Conservation (phyloP, 179 eudicot genomes). For the Carnegiea gigantea region DNA sequence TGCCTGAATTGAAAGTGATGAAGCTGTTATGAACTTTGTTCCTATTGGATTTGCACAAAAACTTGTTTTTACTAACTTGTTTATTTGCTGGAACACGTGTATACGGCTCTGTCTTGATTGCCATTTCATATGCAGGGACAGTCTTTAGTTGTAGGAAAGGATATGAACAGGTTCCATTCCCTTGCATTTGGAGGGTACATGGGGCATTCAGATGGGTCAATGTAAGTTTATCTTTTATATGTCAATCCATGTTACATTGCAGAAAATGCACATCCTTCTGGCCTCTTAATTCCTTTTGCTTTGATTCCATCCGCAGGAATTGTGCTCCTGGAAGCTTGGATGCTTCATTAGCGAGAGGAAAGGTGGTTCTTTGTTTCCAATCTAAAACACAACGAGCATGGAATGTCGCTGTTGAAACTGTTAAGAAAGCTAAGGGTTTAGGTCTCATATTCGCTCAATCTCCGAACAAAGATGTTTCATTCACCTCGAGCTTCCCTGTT, state of each 20-base stretch:
- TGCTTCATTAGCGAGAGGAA: conserved; percentile 34
- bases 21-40: no score
- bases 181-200: conserved; percentile 40
- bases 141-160: conserved; percentile 29
- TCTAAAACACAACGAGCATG: conserved; percentile 23
- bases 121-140: conserved; percentile 30
- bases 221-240: conserved; percentile 12
- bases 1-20: no score
- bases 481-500: conserved; percentile 26
- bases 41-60: no score
- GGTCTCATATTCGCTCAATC: conserved; percentile 40
- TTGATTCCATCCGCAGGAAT: conserved; percentile 19
- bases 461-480: conserved; percentile 29
- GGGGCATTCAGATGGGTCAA: conserved; percentile 21
- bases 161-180: conserved; percentile 28
- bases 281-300: not conserved
- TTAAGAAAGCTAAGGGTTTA: conserved; percentile 27
- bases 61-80: not conserved
- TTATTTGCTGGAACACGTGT: not conserved
- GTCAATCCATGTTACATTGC: not conserved
- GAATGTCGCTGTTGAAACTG: conserved; percentile 24
- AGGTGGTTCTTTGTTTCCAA: conserved; percentile 48
- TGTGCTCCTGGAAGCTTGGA: conserved; percentile 38
- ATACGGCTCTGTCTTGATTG: not conserved
- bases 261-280: not conserved